Evolutionary conservation across 306 rosid genomes (phyloP).

Genomic region (Castanopsis chinensis): DNA sequence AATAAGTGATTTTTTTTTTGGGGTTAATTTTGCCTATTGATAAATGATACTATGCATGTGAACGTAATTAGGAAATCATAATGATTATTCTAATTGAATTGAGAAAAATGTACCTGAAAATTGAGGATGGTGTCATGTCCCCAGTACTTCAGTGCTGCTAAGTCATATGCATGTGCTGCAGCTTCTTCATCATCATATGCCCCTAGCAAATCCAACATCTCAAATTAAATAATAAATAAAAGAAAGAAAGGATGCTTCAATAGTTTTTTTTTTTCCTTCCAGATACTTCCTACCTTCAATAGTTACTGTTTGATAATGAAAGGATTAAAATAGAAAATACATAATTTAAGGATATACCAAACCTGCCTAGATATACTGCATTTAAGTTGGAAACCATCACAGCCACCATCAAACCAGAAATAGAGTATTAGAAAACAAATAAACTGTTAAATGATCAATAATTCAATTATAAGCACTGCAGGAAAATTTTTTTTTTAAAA

Average conservation of each 20-base stretch:
- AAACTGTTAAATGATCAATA: neutral
- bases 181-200: slow-evolving; percentile 94
- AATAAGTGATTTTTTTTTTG: no score
- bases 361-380: slow-evolving; percentile 87
- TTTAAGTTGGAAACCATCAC: slow-evolving; percentile 29
- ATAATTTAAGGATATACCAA: neutral
- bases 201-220: slow-evolving; percentile 48
- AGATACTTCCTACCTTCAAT: no score
- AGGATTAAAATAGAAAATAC: neutral
- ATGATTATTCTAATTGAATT: neutral
- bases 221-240: neutral
- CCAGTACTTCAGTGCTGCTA: slow-evolving; percentile 99
- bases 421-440: neutral
- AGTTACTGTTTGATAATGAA: neutral
- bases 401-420: neutral
- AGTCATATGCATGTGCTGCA: slow-evolving; percentile 98
- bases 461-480: neutral
- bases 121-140: slow-evolving; percentile 84
- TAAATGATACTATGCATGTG: no score
- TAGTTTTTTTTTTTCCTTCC: neutral
- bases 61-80: neutral
- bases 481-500: no score
- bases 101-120: slow-evolving; percentile 55
- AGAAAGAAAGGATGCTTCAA: neutral
- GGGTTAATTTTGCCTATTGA: no score